These are phyloP conservation scores for Colletotrichum ledebouriae DNA, from an alignment of 2,329 filamentous ascomycete species.

Conservation along the genomic window DNA sequence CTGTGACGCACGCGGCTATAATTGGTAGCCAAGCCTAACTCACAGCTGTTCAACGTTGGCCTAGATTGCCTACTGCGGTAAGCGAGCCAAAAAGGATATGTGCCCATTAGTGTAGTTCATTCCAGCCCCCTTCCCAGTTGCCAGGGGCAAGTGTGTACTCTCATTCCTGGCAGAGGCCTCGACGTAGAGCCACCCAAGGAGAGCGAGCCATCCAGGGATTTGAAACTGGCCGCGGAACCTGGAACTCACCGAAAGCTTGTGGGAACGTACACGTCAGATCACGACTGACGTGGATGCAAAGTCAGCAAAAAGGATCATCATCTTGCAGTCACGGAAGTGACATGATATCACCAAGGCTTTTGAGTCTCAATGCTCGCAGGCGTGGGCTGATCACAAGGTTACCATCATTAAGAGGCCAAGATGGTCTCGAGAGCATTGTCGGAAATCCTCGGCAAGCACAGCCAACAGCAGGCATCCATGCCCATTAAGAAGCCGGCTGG, in stretches of 20 bases:
- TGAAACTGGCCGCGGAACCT: background rate
- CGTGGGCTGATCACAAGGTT: background rate
- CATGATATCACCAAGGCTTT: conserved; percentile 13
- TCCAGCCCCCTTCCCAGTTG: background rate
- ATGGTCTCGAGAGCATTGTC: background rate
- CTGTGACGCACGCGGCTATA: conserved; percentile 6
- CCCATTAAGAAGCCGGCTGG: background rate
- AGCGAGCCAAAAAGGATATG: conserved; percentile 20
- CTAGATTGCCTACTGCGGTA: conserved; percentile 7
- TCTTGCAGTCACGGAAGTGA: conserved; percentile 4
- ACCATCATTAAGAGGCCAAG: background rate
- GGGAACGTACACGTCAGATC: conserved; percentile 30
- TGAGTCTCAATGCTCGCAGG: background rate
- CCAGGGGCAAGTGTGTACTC: background rate
- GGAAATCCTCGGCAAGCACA: conserved; percentile 19
- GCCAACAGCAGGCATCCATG: background rate
- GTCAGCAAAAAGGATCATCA: background rate
- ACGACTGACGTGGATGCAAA: conserved; percentile 23
- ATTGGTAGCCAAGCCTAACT: background rate
- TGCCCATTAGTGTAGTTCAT: background rate
- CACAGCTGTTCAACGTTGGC: conserved; percentile 7
- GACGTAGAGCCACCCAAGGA: background rate
- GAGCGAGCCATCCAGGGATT: background rate
- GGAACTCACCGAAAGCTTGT: background rate
- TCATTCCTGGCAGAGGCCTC: background rate